Conservation (phyloP, 495 filamentous ascomycete genomes). For the Penicillium cosmopolitanum region DNA sequence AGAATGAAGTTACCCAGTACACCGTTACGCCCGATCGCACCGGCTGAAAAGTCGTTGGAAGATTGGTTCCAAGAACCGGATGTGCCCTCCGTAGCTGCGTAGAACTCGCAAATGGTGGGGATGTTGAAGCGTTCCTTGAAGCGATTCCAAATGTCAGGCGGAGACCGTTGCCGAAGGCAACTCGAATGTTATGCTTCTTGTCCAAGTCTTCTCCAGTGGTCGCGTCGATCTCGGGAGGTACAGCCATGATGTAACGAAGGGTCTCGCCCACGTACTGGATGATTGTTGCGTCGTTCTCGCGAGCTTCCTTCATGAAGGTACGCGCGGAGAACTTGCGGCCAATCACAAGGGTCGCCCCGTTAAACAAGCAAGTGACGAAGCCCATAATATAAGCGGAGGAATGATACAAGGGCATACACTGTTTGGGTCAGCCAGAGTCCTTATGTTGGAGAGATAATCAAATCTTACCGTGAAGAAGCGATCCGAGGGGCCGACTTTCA, state of each 20-base stretch:
- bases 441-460: background rate
- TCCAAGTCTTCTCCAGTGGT: conserved; percentile 74
- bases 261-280: conserved; percentile 98
- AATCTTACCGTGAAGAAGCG: conserved; percentile 75
- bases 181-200: conserved; percentile 71
- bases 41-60: conserved; percentile 73
- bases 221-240: conserved; percentile 65
- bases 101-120: conserved; percentile 83
- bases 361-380: conserved; percentile 60
- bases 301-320: conserved; percentile 81
- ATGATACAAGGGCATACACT: conserved; percentile 96
- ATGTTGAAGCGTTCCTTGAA: conserved; percentile 91
- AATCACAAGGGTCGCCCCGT: conserved; percentile 68
- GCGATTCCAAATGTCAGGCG: conserved; percentile 85
- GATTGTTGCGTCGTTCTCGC: conserved; percentile 71
- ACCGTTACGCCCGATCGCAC: conserved; percentile 83
- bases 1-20: conserved; percentile 59
- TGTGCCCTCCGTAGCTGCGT: conserved; percentile 82
- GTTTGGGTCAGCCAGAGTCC: background rate
- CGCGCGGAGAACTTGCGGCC: conserved; percentile 81
- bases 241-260: conserved; percentile 83
- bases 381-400: conserved; percentile 78
- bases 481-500: conserved; percentile 61
- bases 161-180: conserved; percentile 92
- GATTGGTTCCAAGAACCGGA: conserved; percentile 74